These are phyloP conservation scores for Lachnellula arida DNA, from an alignment of 2,329 filamentous ascomycete genomes.

Conservation along the genomic window DNA sequence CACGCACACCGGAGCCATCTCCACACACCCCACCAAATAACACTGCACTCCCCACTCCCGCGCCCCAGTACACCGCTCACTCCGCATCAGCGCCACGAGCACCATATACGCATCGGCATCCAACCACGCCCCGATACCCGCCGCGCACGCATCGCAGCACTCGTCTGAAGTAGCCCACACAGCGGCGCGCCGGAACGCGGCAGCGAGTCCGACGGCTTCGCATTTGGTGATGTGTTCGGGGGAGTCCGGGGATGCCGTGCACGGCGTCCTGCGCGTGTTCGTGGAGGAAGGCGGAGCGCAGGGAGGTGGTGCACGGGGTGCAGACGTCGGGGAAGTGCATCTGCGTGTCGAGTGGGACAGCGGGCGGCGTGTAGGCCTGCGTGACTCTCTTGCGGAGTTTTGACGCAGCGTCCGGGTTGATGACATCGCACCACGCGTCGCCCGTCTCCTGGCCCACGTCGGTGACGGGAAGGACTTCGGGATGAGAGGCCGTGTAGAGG, in stretches of 20 bases:
- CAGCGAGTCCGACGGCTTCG: background rate
- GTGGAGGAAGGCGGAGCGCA: background rate
- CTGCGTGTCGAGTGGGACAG: background rate
- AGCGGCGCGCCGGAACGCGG: background rate
- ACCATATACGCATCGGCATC: conserved; percentile 1
- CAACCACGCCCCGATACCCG: conserved; percentile 1
- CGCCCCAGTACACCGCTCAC: background rate
- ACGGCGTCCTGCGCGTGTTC: background rate
- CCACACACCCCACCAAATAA: conserved; percentile 2
- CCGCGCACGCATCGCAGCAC: conserved; percentile 3
- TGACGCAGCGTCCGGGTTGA: background rate
- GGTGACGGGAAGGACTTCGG: background rate
- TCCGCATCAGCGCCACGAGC: background rate
- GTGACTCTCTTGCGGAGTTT: background rate
- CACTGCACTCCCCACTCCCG: conserved; percentile 2
- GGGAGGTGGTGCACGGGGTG: background rate
- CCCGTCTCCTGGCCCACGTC: background rate
- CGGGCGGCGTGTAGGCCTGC: background rate
- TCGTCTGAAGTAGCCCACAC: background rate
- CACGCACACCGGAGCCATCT: conserved; percentile 1
- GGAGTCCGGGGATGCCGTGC: background rate
- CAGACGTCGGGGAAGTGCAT: background rate
- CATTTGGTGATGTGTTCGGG: background rate
- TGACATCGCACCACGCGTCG: background rate
- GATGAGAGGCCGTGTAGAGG: background rate